These are phyloP conservation scores for Colletotrichum sp. DNA, from an alignment of 2,329 filamentous ascomycete genomes.

Conservation along the genomic window DNA sequence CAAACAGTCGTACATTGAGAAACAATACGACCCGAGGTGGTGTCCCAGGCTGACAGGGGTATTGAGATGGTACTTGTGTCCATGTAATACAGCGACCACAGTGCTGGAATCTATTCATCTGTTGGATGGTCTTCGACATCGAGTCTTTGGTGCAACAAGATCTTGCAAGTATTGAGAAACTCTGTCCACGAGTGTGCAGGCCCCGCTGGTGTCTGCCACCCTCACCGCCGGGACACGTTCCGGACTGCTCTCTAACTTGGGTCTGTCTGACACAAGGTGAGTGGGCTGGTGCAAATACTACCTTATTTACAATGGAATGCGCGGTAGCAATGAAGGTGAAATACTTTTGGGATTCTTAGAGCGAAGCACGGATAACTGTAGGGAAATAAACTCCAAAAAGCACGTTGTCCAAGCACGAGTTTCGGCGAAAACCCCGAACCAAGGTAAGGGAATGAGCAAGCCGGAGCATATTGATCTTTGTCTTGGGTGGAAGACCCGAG, in stretches of 20 bases:
- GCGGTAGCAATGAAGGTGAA: background rate
- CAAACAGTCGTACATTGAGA: background rate
- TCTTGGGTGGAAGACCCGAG: background rate
- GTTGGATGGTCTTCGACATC: background rate
- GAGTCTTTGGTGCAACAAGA: conserved; percentile 3
- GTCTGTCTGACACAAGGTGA: background rate
- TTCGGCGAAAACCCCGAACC: background rate
- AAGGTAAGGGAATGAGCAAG: background rate
- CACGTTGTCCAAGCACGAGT: background rate
- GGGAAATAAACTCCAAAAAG: background rate
- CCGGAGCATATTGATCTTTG: background rate
- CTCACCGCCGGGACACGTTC: background rate
- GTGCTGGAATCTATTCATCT: background rate
- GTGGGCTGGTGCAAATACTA: background rate
- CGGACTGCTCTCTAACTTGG: background rate
- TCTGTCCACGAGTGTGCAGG: background rate
- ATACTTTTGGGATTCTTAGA: background rate
- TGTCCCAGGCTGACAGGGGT: background rate
- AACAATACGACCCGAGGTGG: background rate
- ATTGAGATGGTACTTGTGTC: background rate
- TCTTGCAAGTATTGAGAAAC: background rate
- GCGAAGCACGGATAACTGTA: background rate
- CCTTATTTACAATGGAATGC: too few species aligned
- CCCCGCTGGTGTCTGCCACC: background rate
- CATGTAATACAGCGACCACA: background rate